These are phyloP conservation scores for Chlamydomonas applanata DNA, from an alignment of 139 green algal species.

Conservation along the genomic window DNA sequence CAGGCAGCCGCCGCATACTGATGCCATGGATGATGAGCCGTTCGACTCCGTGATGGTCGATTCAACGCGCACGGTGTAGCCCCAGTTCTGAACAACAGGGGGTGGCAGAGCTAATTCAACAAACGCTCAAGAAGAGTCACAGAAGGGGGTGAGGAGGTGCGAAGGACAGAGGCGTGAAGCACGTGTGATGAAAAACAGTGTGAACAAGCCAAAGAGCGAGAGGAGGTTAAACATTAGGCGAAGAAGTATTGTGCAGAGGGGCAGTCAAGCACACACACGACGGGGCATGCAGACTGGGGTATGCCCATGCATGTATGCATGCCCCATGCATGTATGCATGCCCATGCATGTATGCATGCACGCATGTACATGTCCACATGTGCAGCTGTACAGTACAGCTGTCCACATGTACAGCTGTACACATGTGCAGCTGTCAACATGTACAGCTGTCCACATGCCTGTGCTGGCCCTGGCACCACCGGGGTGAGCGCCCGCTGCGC, in stretches of 20 bases:
- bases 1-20: constrained; percentile 93
- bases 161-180: background rate
- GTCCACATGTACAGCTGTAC: no score
- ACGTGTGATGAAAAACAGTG: background rate
- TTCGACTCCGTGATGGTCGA: constrained; percentile 97
- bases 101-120: background rate
- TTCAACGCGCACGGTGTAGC: constrained; percentile 88
- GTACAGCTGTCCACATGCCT: no score
- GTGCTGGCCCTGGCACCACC: constrained; percentile 56
- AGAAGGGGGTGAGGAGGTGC: background rate
- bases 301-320: no score
- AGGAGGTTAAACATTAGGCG: no score
- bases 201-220: background rate
- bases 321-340: no score
- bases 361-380: no score
- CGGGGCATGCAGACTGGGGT: no score
- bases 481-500: constrained; percentile 84
- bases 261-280: no score
- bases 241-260: no score
- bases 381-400: no score
- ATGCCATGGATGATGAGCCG: constrained; percentile 94
- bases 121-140: background rate
- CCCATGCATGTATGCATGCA: no score
- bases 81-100: background rate
- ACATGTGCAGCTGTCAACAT: no score